A percentile compares a stretch with the other conserved stretches of the same genome.
These are phyloP conservation scores for Kodamaea derodonti DNA, from an alignment of 1,139 yeast species.

Conservation along the genomic window DNA sequence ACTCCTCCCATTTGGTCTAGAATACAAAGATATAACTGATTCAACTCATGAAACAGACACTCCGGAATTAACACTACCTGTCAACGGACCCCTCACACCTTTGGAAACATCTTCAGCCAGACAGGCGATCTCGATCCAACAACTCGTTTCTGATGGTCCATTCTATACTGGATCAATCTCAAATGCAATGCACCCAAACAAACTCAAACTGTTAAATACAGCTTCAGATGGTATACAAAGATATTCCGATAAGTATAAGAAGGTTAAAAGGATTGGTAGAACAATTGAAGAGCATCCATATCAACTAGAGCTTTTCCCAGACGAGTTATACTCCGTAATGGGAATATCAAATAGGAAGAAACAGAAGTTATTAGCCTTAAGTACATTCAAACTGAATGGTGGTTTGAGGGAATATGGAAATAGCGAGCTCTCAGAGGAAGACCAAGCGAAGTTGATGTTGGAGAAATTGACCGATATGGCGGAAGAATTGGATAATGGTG, in stretches of 20 bases:
- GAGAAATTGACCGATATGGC: conserved; percentile 62
- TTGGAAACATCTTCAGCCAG: conserved; percentile 60
- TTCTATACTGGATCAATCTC: conserved; percentile 62
- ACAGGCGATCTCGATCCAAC: conserved; percentile 58
- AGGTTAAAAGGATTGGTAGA: conserved; percentile 69
- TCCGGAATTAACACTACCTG: conserved; percentile 53
- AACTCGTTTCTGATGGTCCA: conserved; percentile 67
- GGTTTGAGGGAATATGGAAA: conserved; percentile 37
- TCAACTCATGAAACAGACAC: conserved; percentile 30
- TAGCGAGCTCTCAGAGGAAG: conserved; percentile 19
- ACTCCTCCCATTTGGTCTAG: conserved; percentile 64
- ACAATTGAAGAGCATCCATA: conserved; percentile 85
- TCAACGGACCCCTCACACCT: conserved; percentile 57
- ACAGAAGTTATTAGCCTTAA: conserved; percentile 49
- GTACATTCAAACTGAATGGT: conserved; percentile 45
- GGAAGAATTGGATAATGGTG: conserved; percentile 47
- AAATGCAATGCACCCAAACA: conserved; percentile 16
- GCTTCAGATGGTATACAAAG: conserved; percentile 60
- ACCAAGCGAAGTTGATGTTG: conserved; percentile 40
- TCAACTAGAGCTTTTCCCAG: conserved; percentile 67
- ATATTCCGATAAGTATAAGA: conserved; percentile 70
- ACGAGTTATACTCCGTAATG: conserved; percentile 72
- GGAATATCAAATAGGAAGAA: conserved; percentile 57
- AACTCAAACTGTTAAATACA: conserved; percentile 6
- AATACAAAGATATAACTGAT: conserved; percentile 52